Conservation (phyloP, 2,329 filamentous ascomycete genomes). For the Cladosporium cucumerinum region DNA sequence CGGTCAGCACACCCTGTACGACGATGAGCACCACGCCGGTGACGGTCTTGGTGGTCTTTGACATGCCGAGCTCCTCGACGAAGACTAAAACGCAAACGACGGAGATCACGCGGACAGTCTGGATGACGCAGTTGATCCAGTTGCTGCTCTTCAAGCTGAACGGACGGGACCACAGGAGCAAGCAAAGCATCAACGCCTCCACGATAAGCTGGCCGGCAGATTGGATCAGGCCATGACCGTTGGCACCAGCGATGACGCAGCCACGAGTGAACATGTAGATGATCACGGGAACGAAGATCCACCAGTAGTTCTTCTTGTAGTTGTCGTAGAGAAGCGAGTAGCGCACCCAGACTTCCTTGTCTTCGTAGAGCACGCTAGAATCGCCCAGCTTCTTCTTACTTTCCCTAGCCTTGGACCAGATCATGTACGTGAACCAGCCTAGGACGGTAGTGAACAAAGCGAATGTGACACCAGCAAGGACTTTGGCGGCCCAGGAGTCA, state of each 20-base stretch:
- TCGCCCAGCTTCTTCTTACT: slow-evolving; percentile 76
- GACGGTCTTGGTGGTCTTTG: slow-evolving; percentile 88
- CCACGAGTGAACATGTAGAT: slow-evolving; percentile 89
- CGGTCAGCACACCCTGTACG: slow-evolving; percentile 83
- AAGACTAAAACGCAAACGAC: slow-evolving; percentile 88
- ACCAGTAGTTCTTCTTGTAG: slow-evolving; percentile 95
- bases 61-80: slow-evolving; percentile 85
- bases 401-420: slow-evolving; percentile 70
- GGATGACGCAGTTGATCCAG: slow-evolving; percentile 90
- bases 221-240: slow-evolving; percentile 82
- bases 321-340: slow-evolving; percentile 97
- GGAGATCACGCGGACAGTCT: slow-evolving; percentile 82
- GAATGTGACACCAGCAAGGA: slow-evolving; percentile 77
- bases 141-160: slow-evolving; percentile 85
- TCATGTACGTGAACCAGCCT: slow-evolving; percentile 79
- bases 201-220: slow-evolving; percentile 75
- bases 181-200: slow-evolving; percentile 71
- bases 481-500: slow-evolving; percentile 90
- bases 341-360: slow-evolving; percentile 88
- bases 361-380: slow-evolving; percentile 69
- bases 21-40: slow-evolving; percentile 90
- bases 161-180: slow-evolving; percentile 81
- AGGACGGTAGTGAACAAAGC: slow-evolving; percentile 75
- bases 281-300: slow-evolving; percentile 88
- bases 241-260: slow-evolving; percentile 75